Base-by-base conservation (phyloP, 1,284 basidiomycete genomes). In the Malassezia yamatoensis region DNA sequence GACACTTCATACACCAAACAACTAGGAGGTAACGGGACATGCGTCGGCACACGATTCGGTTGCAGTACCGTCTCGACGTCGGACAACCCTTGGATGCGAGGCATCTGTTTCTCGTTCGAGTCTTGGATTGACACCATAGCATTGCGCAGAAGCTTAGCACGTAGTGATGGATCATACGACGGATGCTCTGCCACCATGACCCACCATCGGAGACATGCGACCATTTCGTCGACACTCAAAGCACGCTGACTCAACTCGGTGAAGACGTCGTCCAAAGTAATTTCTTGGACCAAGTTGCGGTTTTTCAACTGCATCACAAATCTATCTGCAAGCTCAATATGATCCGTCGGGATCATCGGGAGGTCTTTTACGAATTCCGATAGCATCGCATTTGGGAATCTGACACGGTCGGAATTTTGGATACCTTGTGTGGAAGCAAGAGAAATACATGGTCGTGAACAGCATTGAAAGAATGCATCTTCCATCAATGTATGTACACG, bases 141-240 rank as follows among this genome's bases (percentile, higher is more conserved):
- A 32, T 53, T 63, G 34, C 63, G 63, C 32, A 74, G 50, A 1
- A 74, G 78, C 38, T 62, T 59, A n/a, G 62, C 47, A 2, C 60
- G 64, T 37, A 74, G 53, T 37, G 63, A 59, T 36, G 70, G 53
- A 21, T 75, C 68, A 63, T 71, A 75, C 20, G 63, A 66, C 5
- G 70, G 65, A 54, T 76, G 48, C 2, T 65, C 80, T 39, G 82
- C 82, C 13, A 88, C 75, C 21, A 77, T 75, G 51, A 85, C 82
- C 87, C 90, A 94, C 93, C 93, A 99, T 55, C 83, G 82, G 61
- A 96, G 78, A 74, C 88, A 91, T 4, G 83, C 83, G 18, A 85
- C 75, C 78, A 88, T 85, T 75, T 96, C 90, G 12, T 79, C 76
- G 63, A 88, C 82, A 0, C 76, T 76, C 16, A 98, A 79, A 1